Conservation (phyloP, 2,329 filamentous ascomycete species). For the Penicillium vulpinum region DNA sequence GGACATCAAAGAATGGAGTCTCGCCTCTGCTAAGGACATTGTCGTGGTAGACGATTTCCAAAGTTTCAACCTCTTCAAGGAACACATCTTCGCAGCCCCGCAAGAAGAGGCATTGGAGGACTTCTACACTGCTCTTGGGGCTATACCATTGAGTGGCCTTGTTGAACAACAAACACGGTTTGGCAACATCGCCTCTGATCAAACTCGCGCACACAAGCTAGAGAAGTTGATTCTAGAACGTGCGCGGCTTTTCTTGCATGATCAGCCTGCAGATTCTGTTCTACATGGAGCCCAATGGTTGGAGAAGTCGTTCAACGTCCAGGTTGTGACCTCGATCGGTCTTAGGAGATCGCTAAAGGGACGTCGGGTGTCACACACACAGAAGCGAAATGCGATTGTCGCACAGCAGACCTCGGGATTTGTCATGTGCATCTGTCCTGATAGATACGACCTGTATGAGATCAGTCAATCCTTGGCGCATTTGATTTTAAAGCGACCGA, state of each 20-base stretch:
- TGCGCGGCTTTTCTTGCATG: slow-evolving; percentile 85
- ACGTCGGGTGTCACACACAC: slow-evolving; percentile 66
- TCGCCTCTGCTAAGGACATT: slow-evolving; percentile 70
- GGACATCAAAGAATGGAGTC: slow-evolving; percentile 73
- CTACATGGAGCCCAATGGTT: slow-evolving; percentile 88
- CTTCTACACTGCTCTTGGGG: slow-evolving; percentile 81
- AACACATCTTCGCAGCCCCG: slow-evolving; percentile 78
- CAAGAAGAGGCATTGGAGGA: slow-evolving; percentile 84
- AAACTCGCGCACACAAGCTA: slow-evolving; percentile 67
- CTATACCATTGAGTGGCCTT: slow-evolving; percentile 70
- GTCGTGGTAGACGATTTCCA: slow-evolving; percentile 86
- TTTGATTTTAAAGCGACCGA: slow-evolving; percentile 76
- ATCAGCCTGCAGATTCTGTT: slow-evolving; percentile 74
- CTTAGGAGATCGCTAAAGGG: slow-evolving; percentile 74
- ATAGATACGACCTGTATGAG: slow-evolving; percentile 81
- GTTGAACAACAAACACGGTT: slow-evolving; percentile 77
- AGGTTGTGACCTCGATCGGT: slow-evolving; percentile 74
- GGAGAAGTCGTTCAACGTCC: slow-evolving; percentile 77
- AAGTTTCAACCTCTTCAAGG: slow-evolving; percentile 84
- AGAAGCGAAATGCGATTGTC: slow-evolving; percentile 73
- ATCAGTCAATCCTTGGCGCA: slow-evolving; percentile 84
- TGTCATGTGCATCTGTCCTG: slow-evolving; percentile 73
- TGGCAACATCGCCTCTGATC: slow-evolving; percentile 65
- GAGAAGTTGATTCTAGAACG: slow-evolving; percentile 83
- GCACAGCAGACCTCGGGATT: slow-evolving; percentile 58